Conservation (phyloP, 2,329 filamentous ascomycete species). For the Celoporthe dispersa region DNA sequence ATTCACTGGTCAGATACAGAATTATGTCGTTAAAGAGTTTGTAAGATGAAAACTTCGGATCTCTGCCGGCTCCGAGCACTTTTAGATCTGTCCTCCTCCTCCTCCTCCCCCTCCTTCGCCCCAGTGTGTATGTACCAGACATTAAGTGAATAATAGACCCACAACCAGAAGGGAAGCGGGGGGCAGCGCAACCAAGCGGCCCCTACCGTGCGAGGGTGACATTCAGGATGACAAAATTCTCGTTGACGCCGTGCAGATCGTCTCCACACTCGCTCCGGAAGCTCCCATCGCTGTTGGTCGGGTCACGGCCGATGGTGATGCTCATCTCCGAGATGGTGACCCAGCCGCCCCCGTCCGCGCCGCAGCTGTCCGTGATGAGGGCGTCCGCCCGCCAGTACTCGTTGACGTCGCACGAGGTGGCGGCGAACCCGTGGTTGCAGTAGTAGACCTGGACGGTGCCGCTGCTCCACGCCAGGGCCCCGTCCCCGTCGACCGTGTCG, state of each 20-base stretch:
- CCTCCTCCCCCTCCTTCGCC: not conserved
- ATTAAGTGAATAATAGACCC: not conserved
- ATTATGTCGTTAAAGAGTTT: not conserved
- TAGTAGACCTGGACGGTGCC: slow-evolving; percentile 28
- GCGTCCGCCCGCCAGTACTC: slow-evolving; percentile 31
- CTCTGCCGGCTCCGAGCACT: not conserved
- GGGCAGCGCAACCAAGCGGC: not conserved
- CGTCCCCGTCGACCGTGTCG: slow-evolving; percentile 25
- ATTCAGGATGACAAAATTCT: slow-evolving; percentile 19
- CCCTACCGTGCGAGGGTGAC: not conserved
- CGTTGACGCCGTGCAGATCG: slow-evolving; percentile 21
- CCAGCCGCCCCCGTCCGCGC: slow-evolving; percentile 25
- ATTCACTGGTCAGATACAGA: not conserved
- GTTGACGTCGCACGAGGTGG: slow-evolving; percentile 23
- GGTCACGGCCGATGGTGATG: slow-evolving; percentile 28
- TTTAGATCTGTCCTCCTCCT: not conserved
- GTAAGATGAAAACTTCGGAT: not conserved
- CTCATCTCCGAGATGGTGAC: slow-evolving; percentile 25
- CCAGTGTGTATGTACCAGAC: not conserved
- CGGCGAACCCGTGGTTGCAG: slow-evolving; percentile 26
- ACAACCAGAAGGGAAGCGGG: not conserved
- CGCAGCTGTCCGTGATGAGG: slow-evolving; percentile 27
- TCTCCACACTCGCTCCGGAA: slow-evolving; percentile 27
- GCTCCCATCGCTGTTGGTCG: slow-evolving; percentile 24
- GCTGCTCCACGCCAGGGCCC: slow-evolving; percentile 28